Conservation (phyloP, 345 rosid genomes). For the Lagerstroemia speciosa region DNA sequence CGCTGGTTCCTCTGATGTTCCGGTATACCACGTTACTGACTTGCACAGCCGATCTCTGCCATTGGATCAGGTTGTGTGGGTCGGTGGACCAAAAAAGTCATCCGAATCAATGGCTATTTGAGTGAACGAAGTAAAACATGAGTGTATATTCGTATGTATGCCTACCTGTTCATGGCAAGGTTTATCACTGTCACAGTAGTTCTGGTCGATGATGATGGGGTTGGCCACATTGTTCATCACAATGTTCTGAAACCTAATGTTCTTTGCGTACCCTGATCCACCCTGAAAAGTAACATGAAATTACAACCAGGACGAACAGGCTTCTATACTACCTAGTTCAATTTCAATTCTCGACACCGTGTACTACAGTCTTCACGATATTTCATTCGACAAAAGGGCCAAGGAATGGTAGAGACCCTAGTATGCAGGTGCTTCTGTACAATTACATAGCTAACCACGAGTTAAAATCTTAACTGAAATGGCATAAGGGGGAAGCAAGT, state of each 20-base stretch:
- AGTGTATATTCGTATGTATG: neutral
- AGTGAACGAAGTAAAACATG: neutral
- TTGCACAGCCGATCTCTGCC: conserved; percentile 63
- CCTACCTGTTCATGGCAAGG: conserved; percentile 15
- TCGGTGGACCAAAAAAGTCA: neutral
- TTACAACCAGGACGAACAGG: too few relatives aligned
- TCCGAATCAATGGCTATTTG: neutral
- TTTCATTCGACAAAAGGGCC: too few relatives aligned
- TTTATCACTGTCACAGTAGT: conserved; percentile 12
- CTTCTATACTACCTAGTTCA: too few relatives aligned
- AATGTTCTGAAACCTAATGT: conserved; percentile 14
- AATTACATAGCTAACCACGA: too few relatives aligned
- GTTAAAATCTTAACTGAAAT: too few relatives aligned
- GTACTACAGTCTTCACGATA: too few relatives aligned
- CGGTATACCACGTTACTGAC: conserved; percentile 60
- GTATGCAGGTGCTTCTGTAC: too few relatives aligned
- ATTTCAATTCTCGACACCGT: too few relatives aligned
- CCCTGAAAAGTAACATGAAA: conserved; percentile 8
- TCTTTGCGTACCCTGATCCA: conserved; percentile 23
- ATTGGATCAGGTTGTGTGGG: neutral
- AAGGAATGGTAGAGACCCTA: too few relatives aligned
- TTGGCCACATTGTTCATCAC: conserved; percentile 18
- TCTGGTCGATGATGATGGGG: conserved; percentile 22
- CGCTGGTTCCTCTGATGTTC: conserved; percentile 71
- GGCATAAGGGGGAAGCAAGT: too few relatives aligned